Evolutionary conservation across 208 protist species (phyloP).

Genomic region (Naegleria lovaniensis): DNA sequence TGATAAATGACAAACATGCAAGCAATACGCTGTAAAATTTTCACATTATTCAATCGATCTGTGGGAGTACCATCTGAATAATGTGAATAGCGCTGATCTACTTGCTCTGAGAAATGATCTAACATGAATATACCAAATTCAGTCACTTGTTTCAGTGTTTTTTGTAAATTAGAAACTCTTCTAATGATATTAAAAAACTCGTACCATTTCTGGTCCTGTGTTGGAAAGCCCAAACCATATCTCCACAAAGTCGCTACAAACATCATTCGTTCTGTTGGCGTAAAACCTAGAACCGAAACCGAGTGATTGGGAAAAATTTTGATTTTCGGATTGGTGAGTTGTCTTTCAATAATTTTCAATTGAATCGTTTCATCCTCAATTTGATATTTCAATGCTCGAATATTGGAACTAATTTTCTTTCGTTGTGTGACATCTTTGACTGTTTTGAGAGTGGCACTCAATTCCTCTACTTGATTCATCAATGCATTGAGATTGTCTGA

Average conservation of each 20-base stretch:
- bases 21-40: neutral
- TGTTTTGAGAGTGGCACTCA: no score
- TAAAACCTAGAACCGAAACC: neutral
- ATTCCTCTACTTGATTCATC: no score
- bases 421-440: neutral
- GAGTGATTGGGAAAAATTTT: neutral
- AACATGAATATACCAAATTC: neutral
- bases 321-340: neutral
- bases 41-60: neutral
- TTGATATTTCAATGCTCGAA: neutral
- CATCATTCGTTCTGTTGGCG: neutral
- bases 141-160: neutral
- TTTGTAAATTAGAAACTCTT: neutral
- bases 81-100: neutral
- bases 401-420: neutral
- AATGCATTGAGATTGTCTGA: no score
- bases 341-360: neutral
- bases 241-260: neutral
- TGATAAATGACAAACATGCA: neutral
- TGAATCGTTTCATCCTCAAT: neutral
- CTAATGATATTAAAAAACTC: neutral
- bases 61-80: neutral
- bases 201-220: neutral
- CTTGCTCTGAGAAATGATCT: neutral
- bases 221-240: neutral